Evolutionary conservation across 2,329 filamentous ascomycete genomes (phyloP), one percentile per base, ranked within the genome.

Genomic region (Penicillium psychrosexuale): DNA sequence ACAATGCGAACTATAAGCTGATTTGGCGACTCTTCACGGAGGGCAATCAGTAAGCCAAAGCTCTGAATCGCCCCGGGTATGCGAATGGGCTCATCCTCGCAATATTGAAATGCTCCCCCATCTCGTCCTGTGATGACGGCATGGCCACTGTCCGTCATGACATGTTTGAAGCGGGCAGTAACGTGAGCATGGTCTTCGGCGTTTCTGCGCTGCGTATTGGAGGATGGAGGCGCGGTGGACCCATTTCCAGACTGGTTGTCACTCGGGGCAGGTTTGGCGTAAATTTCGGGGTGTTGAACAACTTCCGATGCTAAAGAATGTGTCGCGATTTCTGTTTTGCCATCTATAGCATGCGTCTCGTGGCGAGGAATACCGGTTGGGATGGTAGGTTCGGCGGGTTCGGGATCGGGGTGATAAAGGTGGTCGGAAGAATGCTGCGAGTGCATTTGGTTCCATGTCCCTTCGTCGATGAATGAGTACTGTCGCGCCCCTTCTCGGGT

Each of bases 11-110:
- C 88, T 1, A 83, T 69, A 11, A 94, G 81, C 37, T 82, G 83
- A 3, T 87, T 87, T 36, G 88, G 85, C 0, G 75, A 68, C 51
- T 90, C 85, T 69, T 70, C 68, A 3, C 86, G 82, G 19, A 96
- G 72, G 0, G 87, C 90, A 31, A 96, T 66, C 24, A 96, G 76
- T 4, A 89, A 78, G 1, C 91, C 91, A 63, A 96, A 96, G 1
- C 83, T 80, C 69, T 96, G 91, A 11, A 96, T 77, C 1, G 91
- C 90, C 19, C 91, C 69, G 0, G 91, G 91, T 1, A 91, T 87
- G 61, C 93, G 90, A 27, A 96, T 96, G 0, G 91, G 91, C 66
- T 96, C 91, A 66, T 96, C 91, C 71, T 96, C 91, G 67, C 91
- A 96, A 49, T 85, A 82, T 68, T 95, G 89, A 42, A 94, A 75